phyloP scores from a whole-genome alignment of 495 filamentous ascomycete species.

The Penicillium cataractarum region DNA sequence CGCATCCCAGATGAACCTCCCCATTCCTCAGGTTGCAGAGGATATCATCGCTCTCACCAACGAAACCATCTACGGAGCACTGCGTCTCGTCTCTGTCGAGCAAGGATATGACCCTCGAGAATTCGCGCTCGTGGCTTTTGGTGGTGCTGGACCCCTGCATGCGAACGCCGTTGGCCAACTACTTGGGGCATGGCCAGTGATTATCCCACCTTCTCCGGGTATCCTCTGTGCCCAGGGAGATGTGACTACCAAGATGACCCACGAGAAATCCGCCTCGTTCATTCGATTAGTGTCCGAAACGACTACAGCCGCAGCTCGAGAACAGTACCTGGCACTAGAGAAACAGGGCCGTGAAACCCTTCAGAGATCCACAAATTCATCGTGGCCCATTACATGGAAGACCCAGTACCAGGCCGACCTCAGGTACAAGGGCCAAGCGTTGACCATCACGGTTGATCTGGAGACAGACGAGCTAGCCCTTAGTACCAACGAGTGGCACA shows the following conservation, averaged over 20 bases:
- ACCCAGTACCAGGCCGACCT: conserved; percentile 48
- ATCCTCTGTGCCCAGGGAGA: conserved; percentile 56
- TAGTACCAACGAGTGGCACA: conserved; percentile 21
- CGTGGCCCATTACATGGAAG: conserved; percentile 31
- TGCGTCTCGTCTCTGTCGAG: conserved; percentile 54
- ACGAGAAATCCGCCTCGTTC: conserved; percentile 48
- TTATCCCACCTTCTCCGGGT: conserved; percentile 53
- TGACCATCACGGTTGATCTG: conserved; percentile 49
- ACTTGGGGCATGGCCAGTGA: conserved; percentile 53
- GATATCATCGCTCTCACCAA: conserved; percentile 54
- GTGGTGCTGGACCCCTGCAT: conserved; percentile 54
- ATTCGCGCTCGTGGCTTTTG: conserved; percentile 56
- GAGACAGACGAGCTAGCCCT: conserved; percentile 31
- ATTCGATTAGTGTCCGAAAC: conserved; percentile 41
- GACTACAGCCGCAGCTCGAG: conserved; percentile 26
- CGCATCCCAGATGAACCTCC: conserved; percentile 47
- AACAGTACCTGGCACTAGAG: conserved; percentile 30
- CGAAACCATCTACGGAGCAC: conserved; percentile 55
- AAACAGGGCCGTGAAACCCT: conserved; percentile 25
- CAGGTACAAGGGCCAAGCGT: conserved; percentile 52
- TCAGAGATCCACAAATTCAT: conserved; percentile 16
- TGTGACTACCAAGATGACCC: conserved; percentile 50
- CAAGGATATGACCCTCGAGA: conserved; percentile 56
- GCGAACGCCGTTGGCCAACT: conserved; percentile 53
- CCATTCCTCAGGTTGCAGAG: conserved; percentile 47